A percentile compares a stretch with the other conserved stretches of the same genome.
phyloP scores from a whole-genome alignment of 345 rosid species.

The Boechera divaricarpa region DNA sequence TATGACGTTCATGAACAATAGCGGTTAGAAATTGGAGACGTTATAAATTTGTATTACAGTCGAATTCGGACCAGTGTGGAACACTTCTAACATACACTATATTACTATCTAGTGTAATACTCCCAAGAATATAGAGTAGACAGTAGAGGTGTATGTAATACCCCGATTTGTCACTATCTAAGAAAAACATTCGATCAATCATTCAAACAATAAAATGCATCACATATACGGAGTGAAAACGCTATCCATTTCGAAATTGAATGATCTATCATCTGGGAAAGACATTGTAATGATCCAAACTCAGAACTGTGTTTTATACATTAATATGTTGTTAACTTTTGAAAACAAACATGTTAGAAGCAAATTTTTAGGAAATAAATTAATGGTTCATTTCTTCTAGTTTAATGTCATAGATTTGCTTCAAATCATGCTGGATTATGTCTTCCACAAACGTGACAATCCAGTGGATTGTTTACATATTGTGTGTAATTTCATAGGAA shows the following conservation, averaged over 20 bases:
- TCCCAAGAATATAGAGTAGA: no score
- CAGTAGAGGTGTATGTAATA: no score
- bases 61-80: no score
- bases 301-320: background rate
- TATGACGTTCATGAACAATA: no score
- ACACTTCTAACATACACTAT: no score
- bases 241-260: background rate
- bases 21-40: no score
- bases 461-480: constrained; percentile 31
- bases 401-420: constrained; percentile 32
- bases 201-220: background rate
- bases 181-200: no score
- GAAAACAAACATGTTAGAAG: background rate
- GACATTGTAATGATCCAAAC: background rate
- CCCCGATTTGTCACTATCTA: background rate
- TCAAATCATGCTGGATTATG: constrained; percentile 44
- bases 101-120: no score
- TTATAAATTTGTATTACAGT: no score
- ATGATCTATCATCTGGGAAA: background rate
- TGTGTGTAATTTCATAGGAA: constrained; percentile 41
- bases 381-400: constrained; percentile 9
- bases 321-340: background rate
- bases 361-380: background rate
- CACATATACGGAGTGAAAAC: background rate
- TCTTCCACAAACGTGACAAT: constrained; percentile 33